Evolutionary conservation across 2,329 filamentous ascomycete species (phyloP), one percentile per base, ranked within the genome.

Genomic region (Mollisiaceae sp.): DNA sequence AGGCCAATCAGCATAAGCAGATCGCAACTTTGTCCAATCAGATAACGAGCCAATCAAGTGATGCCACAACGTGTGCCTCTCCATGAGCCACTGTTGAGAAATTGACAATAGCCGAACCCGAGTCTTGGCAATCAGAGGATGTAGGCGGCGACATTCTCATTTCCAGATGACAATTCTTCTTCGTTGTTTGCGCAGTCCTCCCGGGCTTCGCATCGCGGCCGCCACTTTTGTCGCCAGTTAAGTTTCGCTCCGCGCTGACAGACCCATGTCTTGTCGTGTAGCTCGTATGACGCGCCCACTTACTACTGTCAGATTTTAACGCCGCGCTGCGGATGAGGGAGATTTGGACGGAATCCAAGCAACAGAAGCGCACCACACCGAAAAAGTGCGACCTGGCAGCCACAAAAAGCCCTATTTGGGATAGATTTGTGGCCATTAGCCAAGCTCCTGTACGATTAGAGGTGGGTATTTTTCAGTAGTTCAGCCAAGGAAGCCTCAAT

Each of bases 21-120:
- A 36, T 65, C 64, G 64, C 64, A 65, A 62, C 50, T 27, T 18
- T 12, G 43, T 43, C 64, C 55, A 62, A 65, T 65, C 50, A 64
- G 20, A 22, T 38, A 45, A 32, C 55, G 24, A 41, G 47, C 56
- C 61, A 58, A 63, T 63, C 32, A 59, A 52, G n/a, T 27, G 24
- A 15, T 63, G 61, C 61, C 61, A 63, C 55, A 59, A 62, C 39
- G 32, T 56, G 35, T 24, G 50, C 50, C 50, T 27, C 24, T 54
- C 32, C 43, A 18, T 27, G 47, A 54, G 50, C 47, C 59, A 22
- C 27, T 57, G 50, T 36, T 52, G 43, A 50, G 60, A 62, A 9
- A 20, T 57, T 35, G 24, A 36, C 24, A n/a, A 22, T 54, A 56
- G 60, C 60, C 60, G 60, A 56, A 6, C 38, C 52, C 60, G 60